A percentile compares a stretch with the other conserved stretches of the same genome.
Evolutionary conservation across 441 rosid genomes (phyloP).

Genomic region (Erodium texanum): DNA sequence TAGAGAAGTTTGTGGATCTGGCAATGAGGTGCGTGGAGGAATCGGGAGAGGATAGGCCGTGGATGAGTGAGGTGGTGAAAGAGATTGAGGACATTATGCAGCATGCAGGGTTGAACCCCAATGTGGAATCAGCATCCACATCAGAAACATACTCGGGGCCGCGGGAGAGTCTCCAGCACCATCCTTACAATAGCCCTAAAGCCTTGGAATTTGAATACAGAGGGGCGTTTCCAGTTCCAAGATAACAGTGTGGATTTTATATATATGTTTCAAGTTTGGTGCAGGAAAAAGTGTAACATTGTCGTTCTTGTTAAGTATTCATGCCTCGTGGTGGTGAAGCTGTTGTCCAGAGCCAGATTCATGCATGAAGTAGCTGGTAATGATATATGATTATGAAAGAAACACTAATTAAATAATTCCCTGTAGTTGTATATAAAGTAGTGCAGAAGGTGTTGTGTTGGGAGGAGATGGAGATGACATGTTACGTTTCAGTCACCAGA

Average conservation of each 20-base stretch:
- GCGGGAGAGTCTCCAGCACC: neutral
- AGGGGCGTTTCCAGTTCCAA: constrained; percentile 27
- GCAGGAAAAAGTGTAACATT: too few species aligned
- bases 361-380: too few species aligned
- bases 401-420: too few species aligned
- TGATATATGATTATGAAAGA: too few species aligned
- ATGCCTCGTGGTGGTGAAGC: too few species aligned
- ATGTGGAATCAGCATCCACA: constrained; percentile 31
- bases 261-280: too few species aligned
- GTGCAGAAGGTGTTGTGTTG: too few species aligned
- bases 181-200: constrained; percentile 31
- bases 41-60: constrained; percentile 50
- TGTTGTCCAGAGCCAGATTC: too few species aligned
- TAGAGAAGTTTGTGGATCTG: constrained; percentile 50
- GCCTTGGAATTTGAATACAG: constrained; percentile 34
- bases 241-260: too few species aligned
- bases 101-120: constrained; percentile 50
- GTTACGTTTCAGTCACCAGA: neutral
- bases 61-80: constrained; percentile 66
- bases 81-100: constrained; percentile 66
- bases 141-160: constrained; percentile 39
- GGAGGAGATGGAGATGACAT: neutral
- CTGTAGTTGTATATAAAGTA: too few species aligned
- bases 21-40: constrained; percentile 63
- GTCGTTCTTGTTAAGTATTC: too few species aligned